These are phyloP conservation scores for Neopestalotiopsis rosae DNA, from an alignment of 2,329 filamentous ascomycete species.

Conservation along the genomic window DNA sequence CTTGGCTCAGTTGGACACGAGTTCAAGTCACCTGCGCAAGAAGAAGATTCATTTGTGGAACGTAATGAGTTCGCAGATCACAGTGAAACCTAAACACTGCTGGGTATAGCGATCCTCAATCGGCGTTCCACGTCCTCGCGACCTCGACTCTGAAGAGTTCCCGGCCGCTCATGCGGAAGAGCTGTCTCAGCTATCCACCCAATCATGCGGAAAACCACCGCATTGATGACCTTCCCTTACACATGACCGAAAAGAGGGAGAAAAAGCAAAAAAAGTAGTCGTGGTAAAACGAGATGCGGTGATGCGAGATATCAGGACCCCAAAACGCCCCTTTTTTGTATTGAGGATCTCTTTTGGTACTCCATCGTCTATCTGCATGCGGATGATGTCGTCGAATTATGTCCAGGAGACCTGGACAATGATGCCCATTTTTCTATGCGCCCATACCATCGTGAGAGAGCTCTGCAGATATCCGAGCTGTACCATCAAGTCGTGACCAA, in stretches of 20 bases:
- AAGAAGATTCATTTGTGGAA: slow-evolving; percentile 45
- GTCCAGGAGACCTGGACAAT: slow-evolving; percentile 36
- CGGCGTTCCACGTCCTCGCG: slow-evolving; percentile 68
- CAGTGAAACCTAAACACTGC: slow-evolving; percentile 57
- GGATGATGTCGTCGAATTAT: slow-evolving; percentile 38
- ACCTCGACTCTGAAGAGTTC: slow-evolving; percentile 40
- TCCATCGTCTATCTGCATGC: slow-evolving; percentile 76
- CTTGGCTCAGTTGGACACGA: slow-evolving; percentile 2
- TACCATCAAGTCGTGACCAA: slow-evolving; percentile 55
- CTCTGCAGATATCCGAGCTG: slow-evolving; percentile 66
- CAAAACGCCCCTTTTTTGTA: slow-evolving; percentile 71
- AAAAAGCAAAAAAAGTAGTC: slow-evolving; percentile 53
- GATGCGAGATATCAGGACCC: slow-evolving; percentile 85
- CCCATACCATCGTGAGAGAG: slow-evolving; percentile 50
- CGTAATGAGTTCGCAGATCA: slow-evolving; percentile 67
- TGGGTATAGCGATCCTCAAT: slow-evolving; percentile 68
- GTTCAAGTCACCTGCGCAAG: background rate
- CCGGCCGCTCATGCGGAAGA: slow-evolving; percentile 61
- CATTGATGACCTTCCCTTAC: slow-evolving; percentile 46
- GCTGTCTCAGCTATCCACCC: slow-evolving; percentile 64
- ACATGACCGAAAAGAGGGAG: slow-evolving; percentile 44
- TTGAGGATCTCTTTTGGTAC: slow-evolving; percentile 61
- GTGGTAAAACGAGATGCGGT: slow-evolving; percentile 42
- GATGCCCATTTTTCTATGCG: slow-evolving; percentile 47
- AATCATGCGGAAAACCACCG: slow-evolving; percentile 48